Evolutionary conservation across 2,329 filamentous ascomycete genomes (phyloP).

Genomic region (Fusarium piperis): DNA sequence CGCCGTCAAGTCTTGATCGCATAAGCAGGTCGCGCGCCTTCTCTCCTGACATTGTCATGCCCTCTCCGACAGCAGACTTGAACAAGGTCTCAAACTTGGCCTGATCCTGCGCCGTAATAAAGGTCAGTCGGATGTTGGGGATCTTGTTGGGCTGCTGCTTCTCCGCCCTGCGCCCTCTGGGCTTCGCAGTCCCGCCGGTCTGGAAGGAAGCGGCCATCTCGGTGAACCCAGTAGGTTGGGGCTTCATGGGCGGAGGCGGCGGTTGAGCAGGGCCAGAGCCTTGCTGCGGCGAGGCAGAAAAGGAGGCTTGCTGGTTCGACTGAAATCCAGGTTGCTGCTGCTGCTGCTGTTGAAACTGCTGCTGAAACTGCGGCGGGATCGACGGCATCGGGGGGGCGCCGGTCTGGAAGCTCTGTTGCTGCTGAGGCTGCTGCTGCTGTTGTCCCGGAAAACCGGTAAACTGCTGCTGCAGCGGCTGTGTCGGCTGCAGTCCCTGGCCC

Average conservation of each 20-base stretch:
- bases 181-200: conserved; percentile 56
- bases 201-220: conserved; percentile 76
- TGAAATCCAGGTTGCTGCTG: conserved; percentile 56
- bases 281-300: conserved; percentile 61
- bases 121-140: conserved; percentile 91
- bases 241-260: conserved; percentile 69
- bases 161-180: conserved; percentile 57
- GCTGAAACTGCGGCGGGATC: conserved; percentile 68
- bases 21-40: conserved; percentile 90
- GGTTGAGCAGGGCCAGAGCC: conserved; percentile 58
- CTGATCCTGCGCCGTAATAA: conserved; percentile 95
- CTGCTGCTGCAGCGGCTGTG: conserved; percentile 71
- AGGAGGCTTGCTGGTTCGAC: conserved; percentile 56
- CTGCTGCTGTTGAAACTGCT: conserved; percentile 65
- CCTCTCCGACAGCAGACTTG: conserved; percentile 90
- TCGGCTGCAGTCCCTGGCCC: conserved; percentile 62
- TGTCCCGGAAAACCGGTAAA: conserved; percentile 70
- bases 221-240: conserved; percentile 72
- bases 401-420: conserved; percentile 70
- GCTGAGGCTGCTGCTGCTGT: conserved; percentile 58
- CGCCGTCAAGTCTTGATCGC: conserved; percentile 87
- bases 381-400: conserved; percentile 68
- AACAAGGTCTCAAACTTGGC: conserved; percentile 97
- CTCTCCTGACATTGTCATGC: conserved; percentile 89
- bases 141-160: conserved; percentile 75